Percentiles rank a stretch among this genome's conserved stretches.
phyloP scores from a whole-genome alignment of 2,329 filamentous ascomycete genomes.

The Colletotrichum orbiculare region DNA sequence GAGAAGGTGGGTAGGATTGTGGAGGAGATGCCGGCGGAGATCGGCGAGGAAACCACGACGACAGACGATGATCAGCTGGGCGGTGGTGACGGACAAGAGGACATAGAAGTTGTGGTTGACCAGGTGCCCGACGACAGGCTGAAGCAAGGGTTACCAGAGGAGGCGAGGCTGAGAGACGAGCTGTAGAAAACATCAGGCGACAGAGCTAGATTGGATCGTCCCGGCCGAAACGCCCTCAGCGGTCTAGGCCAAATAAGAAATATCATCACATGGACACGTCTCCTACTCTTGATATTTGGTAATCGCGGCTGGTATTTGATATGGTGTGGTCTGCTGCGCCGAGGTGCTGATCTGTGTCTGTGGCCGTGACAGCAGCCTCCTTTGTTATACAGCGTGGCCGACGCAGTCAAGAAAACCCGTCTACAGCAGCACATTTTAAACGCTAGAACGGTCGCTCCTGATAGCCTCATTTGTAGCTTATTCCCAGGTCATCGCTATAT shows the following conservation, averaged over 20 bases:
- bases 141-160: constrained; percentile 34
- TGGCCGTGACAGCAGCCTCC: too few relatives aligned
- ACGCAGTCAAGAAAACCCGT: too few relatives aligned
- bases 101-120: constrained; percentile 35
- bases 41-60: constrained; percentile 25
- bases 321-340: background rate
- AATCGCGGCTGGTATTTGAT: background rate
- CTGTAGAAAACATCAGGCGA: constrained; percentile 8
- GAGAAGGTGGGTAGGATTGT: constrained; percentile 68
- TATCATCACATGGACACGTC: constrained; percentile 17
- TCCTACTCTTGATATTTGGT: constrained; percentile 6
- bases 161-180: constrained; percentile 32
- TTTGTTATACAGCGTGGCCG: too few relatives aligned
- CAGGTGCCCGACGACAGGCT: constrained; percentile 40
- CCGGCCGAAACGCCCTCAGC: constrained; percentile 1
- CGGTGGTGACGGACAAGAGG: constrained; percentile 38
- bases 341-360: background rate
- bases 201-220: background rate
- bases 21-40: constrained; percentile 40
- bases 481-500: background rate
- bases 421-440: too few relatives aligned
- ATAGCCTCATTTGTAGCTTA: background rate
- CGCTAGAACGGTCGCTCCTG: background rate
- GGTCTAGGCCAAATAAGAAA: constrained; percentile 24
- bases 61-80: background rate